phyloP scores from a whole-genome alignment of 2,329 filamentous ascomycete species.

The Ophidiomyces ophidiicola region DNA sequence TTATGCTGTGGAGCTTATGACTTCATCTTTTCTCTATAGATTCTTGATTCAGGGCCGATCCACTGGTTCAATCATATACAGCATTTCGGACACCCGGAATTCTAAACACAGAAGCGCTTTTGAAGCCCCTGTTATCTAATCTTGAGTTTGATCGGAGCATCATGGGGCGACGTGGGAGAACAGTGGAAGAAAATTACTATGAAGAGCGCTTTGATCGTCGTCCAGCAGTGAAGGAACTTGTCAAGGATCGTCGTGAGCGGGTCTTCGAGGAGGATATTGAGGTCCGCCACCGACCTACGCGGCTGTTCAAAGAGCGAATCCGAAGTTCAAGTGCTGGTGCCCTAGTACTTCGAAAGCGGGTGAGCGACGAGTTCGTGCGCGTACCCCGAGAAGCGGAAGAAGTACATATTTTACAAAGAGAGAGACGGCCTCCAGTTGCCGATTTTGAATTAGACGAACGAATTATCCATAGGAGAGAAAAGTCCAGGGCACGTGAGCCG shows the following conservation, averaged over 20 bases:
- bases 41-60: not conserved
- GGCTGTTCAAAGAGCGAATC: conserved; percentile 26
- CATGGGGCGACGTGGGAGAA: conserved; percentile 12
- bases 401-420: conserved; percentile 7
- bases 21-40: not conserved
- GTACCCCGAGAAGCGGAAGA: conserved; percentile 18
- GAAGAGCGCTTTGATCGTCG: conserved; percentile 16
- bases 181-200: conserved; percentile 23
- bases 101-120: not conserved
- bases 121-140: not conserved
- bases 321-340: conserved; percentile 23
- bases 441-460: conserved; percentile 20
- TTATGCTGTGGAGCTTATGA: not conserved
- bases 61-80: conserved; percentile 1
- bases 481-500: conserved; percentile 3
- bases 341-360: conserved; percentile 22
- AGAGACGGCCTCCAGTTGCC: conserved; percentile 14
- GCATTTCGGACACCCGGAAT: not conserved
- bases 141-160: not conserved
- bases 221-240: conserved; percentile 9
- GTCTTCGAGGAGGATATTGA: conserved; percentile 23
- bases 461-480: conserved; percentile 4
- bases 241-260: conserved; percentile 19
- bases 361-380: conserved; percentile 17
- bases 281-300: conserved; percentile 28